These are phyloP conservation scores for Cercospora nicotianae DNA, from an alignment of 2,329 filamentous ascomycete species.

Conservation along the genomic window DNA sequence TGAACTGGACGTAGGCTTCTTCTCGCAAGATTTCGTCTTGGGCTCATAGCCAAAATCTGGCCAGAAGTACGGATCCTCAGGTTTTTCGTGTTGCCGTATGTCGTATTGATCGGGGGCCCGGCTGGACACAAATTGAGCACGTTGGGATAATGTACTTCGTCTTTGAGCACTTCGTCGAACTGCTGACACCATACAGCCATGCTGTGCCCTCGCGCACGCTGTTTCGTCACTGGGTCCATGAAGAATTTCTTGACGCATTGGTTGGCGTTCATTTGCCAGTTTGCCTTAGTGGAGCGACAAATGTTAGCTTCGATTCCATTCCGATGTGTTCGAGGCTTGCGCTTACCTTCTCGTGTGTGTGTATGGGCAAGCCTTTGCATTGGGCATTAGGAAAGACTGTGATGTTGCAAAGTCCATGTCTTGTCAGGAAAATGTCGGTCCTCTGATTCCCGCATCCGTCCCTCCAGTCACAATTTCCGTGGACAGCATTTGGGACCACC, in stretches of 20 bases:
- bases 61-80: background rate
- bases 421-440: conserved; percentile 6
- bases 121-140: conserved; percentile 4
- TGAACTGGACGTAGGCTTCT: background rate
- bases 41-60: conserved; percentile 5
- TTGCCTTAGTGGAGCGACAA: background rate
- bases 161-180: background rate
- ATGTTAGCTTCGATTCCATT: background rate
- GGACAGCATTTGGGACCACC: background rate
- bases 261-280: conserved; percentile 5
- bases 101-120: conserved; percentile 1
- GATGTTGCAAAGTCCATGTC: conserved; percentile 1
- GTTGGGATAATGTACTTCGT: background rate
- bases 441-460: conserved; percentile 7
- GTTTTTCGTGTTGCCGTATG: background rate
- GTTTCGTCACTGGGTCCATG: background rate
- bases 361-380: background rate
- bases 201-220: background rate
- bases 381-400: background rate
- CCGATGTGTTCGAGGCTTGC: background rate
- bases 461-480: conserved; percentile 10
- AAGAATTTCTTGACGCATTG: conserved; percentile 6
- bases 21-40: background rate
- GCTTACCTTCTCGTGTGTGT: background rate
- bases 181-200: background rate